Evolutionary conservation across 2,329 filamentous ascomycete species (phyloP), one percentile per base, ranked within the genome.

Genomic region (Thyridium curvatum): DNA sequence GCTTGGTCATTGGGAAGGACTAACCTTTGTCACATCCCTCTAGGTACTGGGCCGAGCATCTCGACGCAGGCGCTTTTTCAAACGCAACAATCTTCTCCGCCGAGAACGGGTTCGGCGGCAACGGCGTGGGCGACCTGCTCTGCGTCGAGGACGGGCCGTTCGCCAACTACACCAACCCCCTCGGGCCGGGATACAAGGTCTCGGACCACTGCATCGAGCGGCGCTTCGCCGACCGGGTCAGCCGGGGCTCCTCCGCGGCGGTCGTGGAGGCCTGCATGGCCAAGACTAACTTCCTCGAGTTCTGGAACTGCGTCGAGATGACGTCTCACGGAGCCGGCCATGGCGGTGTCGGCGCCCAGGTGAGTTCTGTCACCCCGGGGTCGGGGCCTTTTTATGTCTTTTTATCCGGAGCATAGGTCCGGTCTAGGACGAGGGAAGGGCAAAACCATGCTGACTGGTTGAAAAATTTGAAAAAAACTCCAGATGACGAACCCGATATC

Each of bases 31-130:
- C n/a, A n/a, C n/a, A n/a, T n/a, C n/a, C n/a, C n/a, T n/a, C n/a
- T 13, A 35, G 33, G 3, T 49, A 46, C 42, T 50, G 48, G 48
- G 26, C 46, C 18, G 46, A 49, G 16, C 34, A 31, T 16, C 26
- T 39, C 7, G 48, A 51, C 38, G 46, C 43, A 7, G 41, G 41
- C 26, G 18, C 34, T 3, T 42, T 47, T 39, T n/a, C 7, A 14
- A 14, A 3, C 12, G 46, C 48, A 2, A 30, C 39, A 16, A 32
- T 37, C 35, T 37, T 29, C 12, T 16, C 31, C 29, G 6, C 29
- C 9, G 35, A 18, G 3, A 31, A 30, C 29, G 35, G 35, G 17
- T 32, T 37, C 13, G 35, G 35, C 3, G 35, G 35, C 35, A 37
- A 32, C 35, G 35, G 35, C 15, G 35, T 18, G n/a, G 31, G 18